Conservation (phyloP, 768 basidiomycete species). For the Kockovaella imperatae region DNA sequence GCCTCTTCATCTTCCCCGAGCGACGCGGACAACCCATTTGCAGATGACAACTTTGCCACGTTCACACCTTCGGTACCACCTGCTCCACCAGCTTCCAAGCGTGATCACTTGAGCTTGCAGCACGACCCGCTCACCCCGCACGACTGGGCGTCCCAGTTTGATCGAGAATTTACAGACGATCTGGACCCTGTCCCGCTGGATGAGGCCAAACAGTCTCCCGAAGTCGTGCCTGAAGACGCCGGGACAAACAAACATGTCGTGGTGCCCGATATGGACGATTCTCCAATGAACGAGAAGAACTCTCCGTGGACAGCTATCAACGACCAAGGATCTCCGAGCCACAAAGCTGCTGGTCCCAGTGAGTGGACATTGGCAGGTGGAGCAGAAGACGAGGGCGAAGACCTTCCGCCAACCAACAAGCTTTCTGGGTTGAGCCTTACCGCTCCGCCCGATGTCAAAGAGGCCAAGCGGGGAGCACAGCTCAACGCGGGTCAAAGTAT, state of each 20-base stretch:
- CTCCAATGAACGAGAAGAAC: constrained; percentile 8
- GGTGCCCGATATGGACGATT: constrained; percentile 9
- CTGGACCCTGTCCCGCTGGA: constrained; percentile 2
- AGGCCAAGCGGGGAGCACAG: background rate
- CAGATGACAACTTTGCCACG: constrained; percentile 30
- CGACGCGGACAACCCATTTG: constrained; percentile 27
- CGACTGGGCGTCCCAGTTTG: constrained; percentile 42
- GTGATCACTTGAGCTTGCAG: constrained; percentile 2
- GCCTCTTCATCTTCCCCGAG: background rate
- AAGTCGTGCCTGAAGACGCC: constrained; percentile 19
- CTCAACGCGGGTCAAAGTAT: background rate
- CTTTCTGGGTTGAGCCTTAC: constrained; percentile 1
- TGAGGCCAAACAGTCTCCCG: background rate
- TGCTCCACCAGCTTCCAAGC: constrained; percentile 13
- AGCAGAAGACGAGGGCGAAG: constrained; percentile 14
- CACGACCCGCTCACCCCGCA: constrained; percentile 35
- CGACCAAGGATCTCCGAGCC: constrained; percentile 5
- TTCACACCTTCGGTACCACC: constrained; percentile 23
- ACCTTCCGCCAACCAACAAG: constrained; percentile 11
- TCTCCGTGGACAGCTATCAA: constrained; percentile 3
- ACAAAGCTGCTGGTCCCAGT: constrained; percentile 4
- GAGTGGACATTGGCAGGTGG: constrained; percentile 29
- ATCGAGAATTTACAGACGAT: constrained; percentile 19
- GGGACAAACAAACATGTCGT: constrained; percentile 7
- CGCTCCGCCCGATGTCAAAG: background rate